Percentiles rank a stretch among this genome's conserved stretches.
phyloP scores from a whole-genome alignment of 2,329 filamentous ascomycete species.

The Beauveria bassiana region DNA sequence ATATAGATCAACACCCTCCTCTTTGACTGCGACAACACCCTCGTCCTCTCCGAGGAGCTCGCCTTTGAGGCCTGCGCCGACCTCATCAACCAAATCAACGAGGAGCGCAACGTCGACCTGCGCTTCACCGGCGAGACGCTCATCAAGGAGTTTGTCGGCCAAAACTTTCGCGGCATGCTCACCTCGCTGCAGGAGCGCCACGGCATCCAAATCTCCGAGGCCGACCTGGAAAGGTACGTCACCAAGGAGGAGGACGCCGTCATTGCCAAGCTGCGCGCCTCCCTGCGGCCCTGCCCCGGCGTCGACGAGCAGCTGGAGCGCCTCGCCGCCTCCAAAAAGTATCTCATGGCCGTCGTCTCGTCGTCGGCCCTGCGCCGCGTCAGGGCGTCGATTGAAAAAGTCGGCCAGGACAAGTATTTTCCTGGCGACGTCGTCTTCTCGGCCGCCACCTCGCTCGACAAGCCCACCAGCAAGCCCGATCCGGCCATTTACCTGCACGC shows the following conservation, averaged over 20 bases:
- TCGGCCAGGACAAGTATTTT: constrained; percentile 75
- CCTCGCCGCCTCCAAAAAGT: constrained; percentile 53
- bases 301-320: constrained; percentile 60
- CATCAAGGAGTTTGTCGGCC: constrained; percentile 81
- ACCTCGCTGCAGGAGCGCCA: constrained; percentile 65
- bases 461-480: constrained; percentile 84
- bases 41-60: constrained; percentile 83
- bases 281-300: constrained; percentile 60
- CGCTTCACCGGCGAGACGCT: constrained; percentile 73
- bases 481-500: constrained; percentile 81
- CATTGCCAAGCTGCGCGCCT: constrained; percentile 67
- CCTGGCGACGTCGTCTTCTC: constrained; percentile 67
- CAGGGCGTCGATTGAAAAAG: constrained; percentile 68
- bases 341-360: constrained; percentile 72
- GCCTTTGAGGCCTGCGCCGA: constrained; percentile 88
- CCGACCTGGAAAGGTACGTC: constrained; percentile 69
- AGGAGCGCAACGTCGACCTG: constrained; percentile 51
- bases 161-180: constrained; percentile 94
- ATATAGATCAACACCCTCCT: constrained; percentile 57
- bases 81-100: constrained; percentile 79
- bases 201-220: constrained; percentile 59
- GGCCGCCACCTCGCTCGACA: constrained; percentile 68
- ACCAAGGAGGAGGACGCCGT: constrained; percentile 73
- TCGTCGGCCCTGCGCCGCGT: constrained; percentile 74
- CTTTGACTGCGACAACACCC: constrained; percentile 83